These are phyloP conservation scores for Pleurotus djamor DNA, from an alignment of 768 basidiomycete genomes.

Conservation along the genomic window DNA sequence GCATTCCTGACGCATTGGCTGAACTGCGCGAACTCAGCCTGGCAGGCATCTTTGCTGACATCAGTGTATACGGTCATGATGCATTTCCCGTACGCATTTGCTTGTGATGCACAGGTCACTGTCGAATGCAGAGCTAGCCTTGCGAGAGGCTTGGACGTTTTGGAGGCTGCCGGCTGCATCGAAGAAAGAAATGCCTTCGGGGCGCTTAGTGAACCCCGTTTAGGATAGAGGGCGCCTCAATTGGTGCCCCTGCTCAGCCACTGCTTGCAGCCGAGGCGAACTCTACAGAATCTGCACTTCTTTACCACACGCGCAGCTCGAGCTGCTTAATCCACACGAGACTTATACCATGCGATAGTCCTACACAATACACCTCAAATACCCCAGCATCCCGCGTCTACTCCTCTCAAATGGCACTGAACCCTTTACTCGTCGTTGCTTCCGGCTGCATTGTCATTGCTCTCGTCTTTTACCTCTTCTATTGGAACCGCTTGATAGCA, in stretches of 20 bases:
- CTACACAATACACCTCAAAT: not conserved
- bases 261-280: too few relatives aligned
- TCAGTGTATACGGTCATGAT: slow-evolving; percentile 82
- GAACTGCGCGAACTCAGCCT: slow-evolving; percentile 81
- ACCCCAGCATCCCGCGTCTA: slow-evolving; percentile 3
- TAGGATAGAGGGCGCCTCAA: too few relatives aligned
- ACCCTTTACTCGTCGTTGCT: slow-evolving; percentile 57
- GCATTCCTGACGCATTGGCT: slow-evolving; percentile 76
- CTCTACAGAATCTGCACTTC: too few relatives aligned
- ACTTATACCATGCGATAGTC: too few relatives aligned
- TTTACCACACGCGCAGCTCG: too few relatives aligned
- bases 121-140: slow-evolving; percentile 72
- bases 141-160: slow-evolving; percentile 48
- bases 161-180: slow-evolving; percentile 16
- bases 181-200: not conserved
- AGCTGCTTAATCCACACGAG: too few relatives aligned
- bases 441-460: slow-evolving; percentile 57
- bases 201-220: not conserved
- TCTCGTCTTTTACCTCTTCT: slow-evolving; percentile 80
- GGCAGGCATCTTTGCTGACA: slow-evolving; percentile 80
- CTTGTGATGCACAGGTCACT: slow-evolving; percentile 68
- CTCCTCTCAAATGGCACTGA: slow-evolving; percentile 41
- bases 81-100: slow-evolving; percentile 85
- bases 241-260: too few relatives aligned
- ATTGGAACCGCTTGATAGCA: slow-evolving; percentile 85